phyloP scores from a whole-genome alignment of 805 yeast species.

The Metschnikowia cubensis region DNA sequence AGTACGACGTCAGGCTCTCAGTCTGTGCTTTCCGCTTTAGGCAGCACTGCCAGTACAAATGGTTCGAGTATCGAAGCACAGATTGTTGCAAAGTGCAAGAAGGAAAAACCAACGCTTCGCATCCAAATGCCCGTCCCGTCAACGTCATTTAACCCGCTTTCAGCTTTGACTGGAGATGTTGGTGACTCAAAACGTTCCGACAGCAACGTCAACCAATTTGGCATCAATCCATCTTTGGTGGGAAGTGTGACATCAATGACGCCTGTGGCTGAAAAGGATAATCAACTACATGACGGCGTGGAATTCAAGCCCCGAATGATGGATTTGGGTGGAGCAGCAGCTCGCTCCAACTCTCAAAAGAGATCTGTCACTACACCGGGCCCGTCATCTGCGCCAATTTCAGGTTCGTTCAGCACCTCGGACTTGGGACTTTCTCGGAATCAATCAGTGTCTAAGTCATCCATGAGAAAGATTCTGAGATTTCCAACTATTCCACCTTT shows the following conservation, averaged over 20 bases:
- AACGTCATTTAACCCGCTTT: constrained; percentile 26
- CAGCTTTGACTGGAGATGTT: constrained; percentile 37
- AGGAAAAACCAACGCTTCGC: constrained; percentile 53
- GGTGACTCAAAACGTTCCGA: constrained; percentile 15
- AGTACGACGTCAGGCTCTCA: constrained; percentile 1
- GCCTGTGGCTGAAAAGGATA: constrained; percentile 63
- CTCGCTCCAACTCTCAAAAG: constrained; percentile 1
- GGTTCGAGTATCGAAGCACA: neutral
- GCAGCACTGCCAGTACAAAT: neutral
- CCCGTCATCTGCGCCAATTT: constrained; percentile 13
- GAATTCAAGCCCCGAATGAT: constrained; percentile 2
- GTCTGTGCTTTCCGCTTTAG: constrained; percentile 10
- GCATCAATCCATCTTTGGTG: constrained; percentile 52
- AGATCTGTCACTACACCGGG: constrained; percentile 5
- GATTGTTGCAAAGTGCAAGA: constrained; percentile 19
- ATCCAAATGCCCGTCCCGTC: constrained; percentile 77
- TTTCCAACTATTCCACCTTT: constrained; percentile 38
- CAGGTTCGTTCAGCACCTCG: constrained; percentile 5
- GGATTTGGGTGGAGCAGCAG: constrained; percentile 5
- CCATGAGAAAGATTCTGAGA: constrained; percentile 9
- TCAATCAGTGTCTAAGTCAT: neutral
- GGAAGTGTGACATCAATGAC: constrained; percentile 66
- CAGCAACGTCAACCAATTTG: constrained; percentile 62
- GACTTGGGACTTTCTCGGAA: neutral
- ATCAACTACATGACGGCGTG: constrained; percentile 12